phyloP scores from a whole-genome alignment of 441 rosid genomes.

The Geranium incanum region DNA sequence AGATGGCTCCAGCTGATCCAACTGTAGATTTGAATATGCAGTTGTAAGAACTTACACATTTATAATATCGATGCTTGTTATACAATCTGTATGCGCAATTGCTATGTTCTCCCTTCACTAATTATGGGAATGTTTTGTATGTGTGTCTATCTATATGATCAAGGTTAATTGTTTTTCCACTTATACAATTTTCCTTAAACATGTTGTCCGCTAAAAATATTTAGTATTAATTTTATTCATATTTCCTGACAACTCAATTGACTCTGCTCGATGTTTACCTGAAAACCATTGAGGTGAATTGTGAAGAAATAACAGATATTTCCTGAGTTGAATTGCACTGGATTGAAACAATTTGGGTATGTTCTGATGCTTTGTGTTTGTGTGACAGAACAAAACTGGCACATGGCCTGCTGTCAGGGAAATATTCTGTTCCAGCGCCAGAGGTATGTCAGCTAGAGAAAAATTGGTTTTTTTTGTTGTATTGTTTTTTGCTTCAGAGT shows the following conservation, averaged over 20 bases:
- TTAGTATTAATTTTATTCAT: constrained; percentile 7
- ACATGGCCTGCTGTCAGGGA: constrained; percentile 90
- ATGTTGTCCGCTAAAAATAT: constrained; percentile 9
- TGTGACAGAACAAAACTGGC: constrained; percentile 81
- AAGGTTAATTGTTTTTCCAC: background rate
- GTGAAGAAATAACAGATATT: no score
- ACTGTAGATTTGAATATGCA: constrained; percentile 92
- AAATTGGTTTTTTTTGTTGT: constrained; percentile 7
- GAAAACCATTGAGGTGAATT: no score
- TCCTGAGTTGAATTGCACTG: no score
- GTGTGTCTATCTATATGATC: background rate
- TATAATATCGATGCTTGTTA: constrained; percentile 17
- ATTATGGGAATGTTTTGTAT: background rate
- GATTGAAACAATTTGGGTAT: no score
- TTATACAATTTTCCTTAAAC: background rate
- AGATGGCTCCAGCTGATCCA: constrained; percentile 92
- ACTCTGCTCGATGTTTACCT: background rate
- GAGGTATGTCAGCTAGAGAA: constrained; percentile 40
- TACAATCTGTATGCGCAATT: background rate
- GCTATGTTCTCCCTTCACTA: constrained; percentile 10
- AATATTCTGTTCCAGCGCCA: constrained; percentile 61
- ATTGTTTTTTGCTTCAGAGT: constrained; percentile 13
- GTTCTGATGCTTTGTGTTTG: constrained; percentile 6
- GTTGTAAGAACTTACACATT: constrained; percentile 47
- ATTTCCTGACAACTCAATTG: background rate